phyloP scores from a whole-genome alignment of 2,329 filamentous ascomycete species.

The Chrysoporthe puriensis region DNA sequence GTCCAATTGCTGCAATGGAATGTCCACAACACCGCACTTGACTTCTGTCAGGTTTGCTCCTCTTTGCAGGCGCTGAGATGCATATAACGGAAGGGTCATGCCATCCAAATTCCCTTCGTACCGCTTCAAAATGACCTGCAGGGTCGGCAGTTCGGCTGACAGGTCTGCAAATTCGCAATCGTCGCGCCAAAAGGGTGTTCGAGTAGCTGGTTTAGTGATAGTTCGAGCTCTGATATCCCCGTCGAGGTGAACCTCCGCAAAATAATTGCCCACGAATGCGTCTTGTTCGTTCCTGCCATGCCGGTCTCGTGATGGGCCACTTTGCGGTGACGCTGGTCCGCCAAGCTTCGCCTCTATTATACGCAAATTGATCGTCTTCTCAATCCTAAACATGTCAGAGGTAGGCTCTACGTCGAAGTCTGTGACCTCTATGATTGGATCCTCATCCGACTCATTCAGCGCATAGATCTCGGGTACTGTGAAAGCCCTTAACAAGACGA shows the following conservation, averaged over 20 bases:
- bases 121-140: slow-evolving; percentile 74
- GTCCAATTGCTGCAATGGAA: slow-evolving; percentile 78
- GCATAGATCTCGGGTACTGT: slow-evolving; percentile 90
- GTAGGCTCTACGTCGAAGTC: slow-evolving; percentile 45
- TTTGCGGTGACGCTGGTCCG: slow-evolving; percentile 35
- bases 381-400: slow-evolving; percentile 62
- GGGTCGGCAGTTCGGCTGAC: slow-evolving; percentile 67
- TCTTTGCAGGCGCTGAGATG: slow-evolving; percentile 47
- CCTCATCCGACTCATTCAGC: slow-evolving; percentile 49
- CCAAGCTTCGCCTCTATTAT: slow-evolving; percentile 67
- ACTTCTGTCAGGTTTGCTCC: slow-evolving; percentile 52
- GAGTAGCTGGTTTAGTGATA: slow-evolving; percentile 70
- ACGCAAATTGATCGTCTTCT: slow-evolving; percentile 62
- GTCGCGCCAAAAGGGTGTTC: slow-evolving; percentile 81
- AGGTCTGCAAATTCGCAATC: slow-evolving; percentile 78
- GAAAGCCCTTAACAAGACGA: slow-evolving; percentile 87
- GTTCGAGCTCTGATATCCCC: slow-evolving; percentile 79
- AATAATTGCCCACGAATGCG: slow-evolving; percentile 66
- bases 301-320: slow-evolving; percentile 38
- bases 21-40: slow-evolving; percentile 74
- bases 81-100: slow-evolving; percentile 48
- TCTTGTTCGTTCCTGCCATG: slow-evolving; percentile 46
- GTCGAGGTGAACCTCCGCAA: slow-evolving; percentile 79
- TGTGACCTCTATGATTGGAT: slow-evolving; percentile 47
- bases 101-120: slow-evolving; percentile 55